Conservation (phyloP, 306 rosid genomes). For the Vigna trinervia region DNA sequence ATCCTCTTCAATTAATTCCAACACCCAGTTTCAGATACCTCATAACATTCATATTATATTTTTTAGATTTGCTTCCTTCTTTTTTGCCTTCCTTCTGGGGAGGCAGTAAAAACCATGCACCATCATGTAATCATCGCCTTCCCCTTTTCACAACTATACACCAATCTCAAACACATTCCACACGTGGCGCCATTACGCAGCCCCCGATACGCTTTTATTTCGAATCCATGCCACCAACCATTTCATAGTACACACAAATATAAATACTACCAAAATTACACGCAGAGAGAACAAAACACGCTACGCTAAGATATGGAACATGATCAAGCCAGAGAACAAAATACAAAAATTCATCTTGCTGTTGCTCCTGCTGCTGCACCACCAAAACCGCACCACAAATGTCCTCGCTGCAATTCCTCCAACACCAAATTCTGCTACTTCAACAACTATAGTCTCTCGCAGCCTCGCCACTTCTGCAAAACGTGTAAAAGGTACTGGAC, state of each 20-base stretch:
- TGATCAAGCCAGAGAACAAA: not conserved
- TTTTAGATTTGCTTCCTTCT: not conserved
- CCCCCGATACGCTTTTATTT: conserved; percentile 4
- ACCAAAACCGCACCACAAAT: conserved; percentile 39
- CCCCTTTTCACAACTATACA: conserved; percentile 46
- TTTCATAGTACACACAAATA: not conserved
- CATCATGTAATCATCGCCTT: conserved; percentile 39
- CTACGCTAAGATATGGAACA: conserved; percentile 29
- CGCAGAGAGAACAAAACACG: not conserved
- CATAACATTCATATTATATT: not conserved
- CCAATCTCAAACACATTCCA: conserved; percentile 43
- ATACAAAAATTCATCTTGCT: not conserved
- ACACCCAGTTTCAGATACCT: not conserved
- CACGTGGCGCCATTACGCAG: conserved; percentile 20
- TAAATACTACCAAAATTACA: not conserved
- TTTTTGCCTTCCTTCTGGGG: conserved; percentile 18
- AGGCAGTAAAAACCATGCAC: conserved; percentile 46
- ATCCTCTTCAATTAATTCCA: conserved; percentile 1
- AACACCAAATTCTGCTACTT: conserved; percentile 70
- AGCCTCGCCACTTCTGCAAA: conserved; percentile 70
- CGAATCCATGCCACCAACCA: conserved; percentile 38
- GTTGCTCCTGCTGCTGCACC: not conserved
- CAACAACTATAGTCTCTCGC: conserved; percentile 66
- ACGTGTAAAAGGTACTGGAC: conserved; percentile 71
- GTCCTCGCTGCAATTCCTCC: conserved; percentile 63